Conservation (phyloP, 768 basidiomycete species). For the Mycena vitilis region DNA sequence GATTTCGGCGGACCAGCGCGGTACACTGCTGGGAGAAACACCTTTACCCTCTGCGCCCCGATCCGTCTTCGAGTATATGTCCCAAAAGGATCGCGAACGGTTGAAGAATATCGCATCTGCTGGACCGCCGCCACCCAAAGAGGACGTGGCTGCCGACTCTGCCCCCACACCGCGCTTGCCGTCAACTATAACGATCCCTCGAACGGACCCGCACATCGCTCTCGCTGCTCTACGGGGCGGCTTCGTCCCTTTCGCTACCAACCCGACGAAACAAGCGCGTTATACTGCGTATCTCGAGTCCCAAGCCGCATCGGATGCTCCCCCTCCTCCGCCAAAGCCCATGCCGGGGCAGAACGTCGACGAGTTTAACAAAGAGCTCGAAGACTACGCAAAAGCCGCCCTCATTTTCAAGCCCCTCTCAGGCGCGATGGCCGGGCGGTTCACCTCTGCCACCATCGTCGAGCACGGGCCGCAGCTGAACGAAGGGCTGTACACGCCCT, state of each 20-base stretch:
- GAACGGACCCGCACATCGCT: conserved; percentile 81
- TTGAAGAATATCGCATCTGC: conserved; percentile 68
- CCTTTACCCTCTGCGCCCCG: conserved; percentile 74
- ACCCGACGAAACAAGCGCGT: conserved; percentile 84
- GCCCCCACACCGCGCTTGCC: conserved; percentile 40
- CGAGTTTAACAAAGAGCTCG: conserved; percentile 84
- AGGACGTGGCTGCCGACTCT: conserved; percentile 24
- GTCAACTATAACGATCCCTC: conserved; percentile 61
- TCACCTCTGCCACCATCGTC: conserved; percentile 83
- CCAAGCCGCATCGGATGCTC: conserved; percentile 64
- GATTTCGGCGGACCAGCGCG: conserved; percentile 86
- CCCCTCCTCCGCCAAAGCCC: conserved; percentile 62
- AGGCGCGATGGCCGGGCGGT: conserved; percentile 94
- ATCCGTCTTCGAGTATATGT: conserved; percentile 95
- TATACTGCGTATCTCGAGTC: conserved; percentile 86
- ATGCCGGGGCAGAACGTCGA: conserved; percentile 69
- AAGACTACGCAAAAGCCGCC: conserved; percentile 89
- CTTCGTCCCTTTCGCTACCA: conserved; percentile 87
- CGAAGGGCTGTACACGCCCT: conserved; percentile 78
- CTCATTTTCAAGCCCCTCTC: conserved; percentile 91
- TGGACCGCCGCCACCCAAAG: conserved; percentile 42
- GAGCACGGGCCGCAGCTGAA: conserved; percentile 70
- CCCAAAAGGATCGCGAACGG: conserved; percentile 90
- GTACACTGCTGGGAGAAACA: conserved; percentile 84
- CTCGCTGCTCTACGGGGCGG: conserved; percentile 84